Evolutionary conservation across 306 rosid genomes (phyloP), one percentile per base, ranked within the genome.

Genomic region (Dicorynia guianensis): DNA sequence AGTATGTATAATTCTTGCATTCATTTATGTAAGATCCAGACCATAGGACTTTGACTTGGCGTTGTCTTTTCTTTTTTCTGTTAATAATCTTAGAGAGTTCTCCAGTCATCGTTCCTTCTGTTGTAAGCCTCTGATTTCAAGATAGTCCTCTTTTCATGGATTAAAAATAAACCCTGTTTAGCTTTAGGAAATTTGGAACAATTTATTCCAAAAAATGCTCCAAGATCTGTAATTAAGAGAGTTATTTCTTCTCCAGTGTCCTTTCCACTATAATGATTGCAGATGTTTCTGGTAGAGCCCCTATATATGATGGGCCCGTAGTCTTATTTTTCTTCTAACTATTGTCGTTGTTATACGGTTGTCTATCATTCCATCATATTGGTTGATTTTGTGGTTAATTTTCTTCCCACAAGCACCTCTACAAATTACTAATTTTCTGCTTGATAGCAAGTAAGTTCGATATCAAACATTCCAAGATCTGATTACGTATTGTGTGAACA

Each of bases 1-100:
- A 74, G 9, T 40, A 74, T 17, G 0, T 34, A 57, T 8, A 48
- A 12, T 61, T 72, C 10, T 73, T 17, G 61, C 49, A n/a, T 35
- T 72, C 35, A 56, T 56, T 38, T 56, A 25, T 56, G 8, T 4
- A 25, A 6, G 62, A 20, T 33, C 25, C 19, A 55, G 38, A 10
- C 6, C 0, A 25, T 56, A 56, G 9, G 38, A 20, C 11, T 56
- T 20, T 56, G 62, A 56, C 38, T 8, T 20, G 50, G 50, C 44
- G 34, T 11, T 8, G 18, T 17, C 13, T 54, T 67, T 38, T 15
- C 15, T 5, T 17, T 34, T 47, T 68, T 44, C 13, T 42, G 46
- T 44, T 7, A 9, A 2, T 44, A 44, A 7, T 44, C 49, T 13
- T 44, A 34, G n/a, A n/a, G n/a, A n/a, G 34, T 50, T 67, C 72